Conservation (phyloP, 1,284 basidiomycete genomes). For the Apiotrichum porosum region DNA sequence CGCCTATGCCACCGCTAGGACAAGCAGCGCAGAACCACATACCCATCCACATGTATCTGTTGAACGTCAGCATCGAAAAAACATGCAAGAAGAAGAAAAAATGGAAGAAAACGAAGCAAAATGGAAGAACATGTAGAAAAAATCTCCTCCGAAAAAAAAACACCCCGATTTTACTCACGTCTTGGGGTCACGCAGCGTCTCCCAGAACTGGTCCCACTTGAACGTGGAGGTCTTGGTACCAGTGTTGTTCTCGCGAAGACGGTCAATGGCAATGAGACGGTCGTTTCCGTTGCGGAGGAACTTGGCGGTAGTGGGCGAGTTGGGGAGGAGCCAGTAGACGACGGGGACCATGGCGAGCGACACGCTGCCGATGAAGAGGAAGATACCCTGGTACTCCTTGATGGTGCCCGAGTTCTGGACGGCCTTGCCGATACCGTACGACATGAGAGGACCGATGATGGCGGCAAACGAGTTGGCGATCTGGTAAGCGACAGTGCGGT, state of each 20-base stretch:
- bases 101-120: too few relatives aligned
- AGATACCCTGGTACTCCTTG: constrained; percentile 50
- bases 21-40: constrained; percentile 41
- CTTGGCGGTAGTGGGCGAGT: constrained; percentile 42
- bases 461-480: constrained; percentile 41
- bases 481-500: constrained; percentile 44
- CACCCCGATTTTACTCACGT: too few relatives aligned
- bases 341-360: constrained; percentile 52
- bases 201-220: constrained; percentile 47
- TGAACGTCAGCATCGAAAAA: too few relatives aligned
- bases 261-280: constrained; percentile 44
- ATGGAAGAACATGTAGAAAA: too few relatives aligned
- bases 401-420: constrained; percentile 15
- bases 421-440: constrained; percentile 39
- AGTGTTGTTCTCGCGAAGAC: constrained; percentile 47
- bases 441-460: constrained; percentile 37
- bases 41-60: constrained; percentile 1
- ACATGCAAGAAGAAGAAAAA: too few relatives aligned
- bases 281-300: constrained; percentile 43
- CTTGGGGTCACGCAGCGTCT: constrained; percentile 45
- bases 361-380: constrained; percentile 54
- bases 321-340: constrained; percentile 50
- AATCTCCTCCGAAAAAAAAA: constrained; percentile 16
- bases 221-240: constrained; percentile 43
- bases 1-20: constrained; percentile 45